Base-by-base conservation (phyloP, 1,284 basidiomycete genomes). In the Malassezia dermatis region DNA sequence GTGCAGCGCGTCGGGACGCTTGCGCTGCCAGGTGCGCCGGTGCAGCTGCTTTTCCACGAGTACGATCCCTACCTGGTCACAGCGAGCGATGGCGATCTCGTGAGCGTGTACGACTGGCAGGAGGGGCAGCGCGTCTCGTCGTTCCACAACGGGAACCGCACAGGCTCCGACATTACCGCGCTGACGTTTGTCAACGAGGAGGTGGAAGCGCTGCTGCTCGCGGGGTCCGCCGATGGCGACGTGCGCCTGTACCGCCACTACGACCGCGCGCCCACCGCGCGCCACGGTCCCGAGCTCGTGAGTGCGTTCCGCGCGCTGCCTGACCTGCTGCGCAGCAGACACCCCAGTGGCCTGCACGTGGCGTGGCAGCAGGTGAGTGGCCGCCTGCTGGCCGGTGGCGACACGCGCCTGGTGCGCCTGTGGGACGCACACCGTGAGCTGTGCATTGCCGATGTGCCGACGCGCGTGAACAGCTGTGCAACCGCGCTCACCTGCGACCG, bases 31-130 rank as follows among this genome's bases (percentile, higher is more conserved):
- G 57, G 65, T 2, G 56, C 66, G 5, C 65, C 66, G 24, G 44
- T 80, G 32, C 81, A 93, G 76, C 82, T 76, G 62, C 59, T 83
- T 0, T 88, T 98, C 80, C 93, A 98, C 73, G 83, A 89, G 8
- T 96, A 85, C 69, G 93, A 98, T 71, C 83, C 86, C 21, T 85
- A 94, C 65, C 78, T 98, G 12, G 83, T 90, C 15, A 79, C 89
- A 1, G 84, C 88, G 2, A 89, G 91, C 65, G 88, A 93, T 62
- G 78, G 81, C 30, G 89, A 93, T 70, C 84, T 86, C 72, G 82
- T 98, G 57, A 90, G 89, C 62, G 84, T 98, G 13, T 96, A 87
- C 83, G 91, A 98, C 69, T 96, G 94, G 93, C 83, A 86, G 53
- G 81, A 82, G 53, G 82, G 84, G 48, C 83, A 82, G 63, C 82